Evolutionary conservation across 768 basidiomycete genomes (phyloP), one percentile per base, ranked within the genome.

Genomic region (Pisolithus tinctorius): DNA sequence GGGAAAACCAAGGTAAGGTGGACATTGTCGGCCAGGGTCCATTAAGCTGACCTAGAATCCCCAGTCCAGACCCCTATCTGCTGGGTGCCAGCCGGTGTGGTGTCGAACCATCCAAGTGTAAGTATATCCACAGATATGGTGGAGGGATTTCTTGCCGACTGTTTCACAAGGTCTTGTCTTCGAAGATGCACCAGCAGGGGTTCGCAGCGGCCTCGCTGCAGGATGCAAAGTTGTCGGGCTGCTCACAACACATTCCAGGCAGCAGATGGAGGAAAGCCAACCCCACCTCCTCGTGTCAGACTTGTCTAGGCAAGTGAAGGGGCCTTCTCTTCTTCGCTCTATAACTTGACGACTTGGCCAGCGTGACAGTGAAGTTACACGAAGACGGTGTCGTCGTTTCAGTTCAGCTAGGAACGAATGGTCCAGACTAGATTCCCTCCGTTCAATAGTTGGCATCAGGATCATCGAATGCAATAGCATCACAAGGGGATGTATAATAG

Each of bases 121-220:
- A 61, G 65, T 40, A 13, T 17, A 42, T 38, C n/a, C 30, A 31
- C 37, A 23, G 36, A 30, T 44, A 13, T 34, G 36, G 44, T 37
- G 8, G n/a, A n/a, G 36, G 1, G 34, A 34, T 34, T 14, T 34
- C 34, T 13, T 4, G 34, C 34, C 11, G 5, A 34, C 34, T 17
- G 29, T 46, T 46, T 60, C 46, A 48, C 37, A 4, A 84, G 87
- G 86, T 58, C 73, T 95, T 44, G 94, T 96, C 14, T 79, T 97
- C 30, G 93, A 95, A 64, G 95, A 97, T 69, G 90, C 94, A 3
- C 93, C 93, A 1, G 81, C 81, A 14, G 94, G 93, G 17, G 75
- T 97, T 59, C 73, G 72, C 38, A 87, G 91, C 53, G 93, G 93
- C 10, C 72, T 79, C 42, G 79, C 84, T 0, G 89, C 92, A 5